phyloP scores from a whole-genome alignment of 73 alveolate genomes.

The Paramecium caudatum region DNA sequence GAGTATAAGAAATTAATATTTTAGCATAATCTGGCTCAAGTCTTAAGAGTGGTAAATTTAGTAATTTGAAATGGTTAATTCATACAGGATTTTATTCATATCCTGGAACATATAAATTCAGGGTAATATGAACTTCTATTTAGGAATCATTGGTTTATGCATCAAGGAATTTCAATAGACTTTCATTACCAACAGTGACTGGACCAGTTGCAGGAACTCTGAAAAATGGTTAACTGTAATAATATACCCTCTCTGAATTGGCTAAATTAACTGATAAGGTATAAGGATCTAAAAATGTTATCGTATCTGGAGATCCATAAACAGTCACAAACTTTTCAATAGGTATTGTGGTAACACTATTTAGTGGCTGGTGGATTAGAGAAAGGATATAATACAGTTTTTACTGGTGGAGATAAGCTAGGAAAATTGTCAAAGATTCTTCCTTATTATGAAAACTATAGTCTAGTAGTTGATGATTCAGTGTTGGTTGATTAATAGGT shows the following conservation, averaged over 20 bases:
- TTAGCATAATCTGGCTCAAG: slow-evolving; percentile 58
- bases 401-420: slow-evolving; percentile 41
- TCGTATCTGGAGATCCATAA: slow-evolving; percentile 60
- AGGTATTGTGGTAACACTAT: not conserved
- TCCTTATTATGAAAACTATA: slow-evolving; percentile 9
- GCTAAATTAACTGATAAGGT: not conserved
- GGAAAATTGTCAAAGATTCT: slow-evolving; percentile 2
- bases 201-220: slow-evolving; percentile 49
- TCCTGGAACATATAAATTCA: slow-evolving; percentile 77
- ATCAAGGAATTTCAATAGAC: slow-evolving; percentile 68
- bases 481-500: not conserved
- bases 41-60: slow-evolving; percentile 55
- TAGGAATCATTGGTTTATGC: slow-evolving; percentile 67
- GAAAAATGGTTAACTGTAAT: not conserved
- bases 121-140: slow-evolving; percentile 47
- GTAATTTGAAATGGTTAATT: slow-evolving; percentile 65
- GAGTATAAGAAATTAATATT: slow-evolving; percentile 20
- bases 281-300: slow-evolving; percentile 14
- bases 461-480: slow-evolving; percentile 48
- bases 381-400: slow-evolving; percentile 30
- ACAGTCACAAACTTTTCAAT: slow-evolving; percentile 4
- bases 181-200: slow-evolving; percentile 60
- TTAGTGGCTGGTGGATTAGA: slow-evolving; percentile 57
- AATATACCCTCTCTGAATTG: slow-evolving; percentile 5
- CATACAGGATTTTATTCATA: slow-evolving; percentile 77